A percentile compares a stretch with the other conserved stretches of the same genome.
phyloP scores from a whole-genome alignment of 306 rosid genomes.

The Sindora glabra region DNA sequence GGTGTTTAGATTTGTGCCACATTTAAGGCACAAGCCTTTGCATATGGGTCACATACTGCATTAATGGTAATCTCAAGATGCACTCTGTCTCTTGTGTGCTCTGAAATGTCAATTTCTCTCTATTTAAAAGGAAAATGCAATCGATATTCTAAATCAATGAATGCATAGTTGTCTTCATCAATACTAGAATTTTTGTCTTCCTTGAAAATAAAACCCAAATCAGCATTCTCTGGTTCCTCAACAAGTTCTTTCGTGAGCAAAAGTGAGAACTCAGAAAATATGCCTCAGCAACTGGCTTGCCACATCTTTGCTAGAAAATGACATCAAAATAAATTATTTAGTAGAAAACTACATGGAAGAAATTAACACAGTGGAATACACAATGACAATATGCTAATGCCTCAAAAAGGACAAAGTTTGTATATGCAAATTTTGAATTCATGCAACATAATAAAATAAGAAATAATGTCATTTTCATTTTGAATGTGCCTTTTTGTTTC shows the following conservation, averaged over 20 bases:
- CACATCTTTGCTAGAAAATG: slow-evolving; percentile 52
- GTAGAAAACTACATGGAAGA: neutral
- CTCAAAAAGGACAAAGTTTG: neutral
- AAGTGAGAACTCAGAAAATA: slow-evolving; percentile 72
- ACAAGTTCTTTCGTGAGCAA: slow-evolving; percentile 61
- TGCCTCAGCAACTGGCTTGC: slow-evolving; percentile 53
- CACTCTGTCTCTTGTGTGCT: slow-evolving; percentile 74
- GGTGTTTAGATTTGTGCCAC: slow-evolving; percentile 68
- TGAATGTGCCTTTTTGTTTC: neutral
- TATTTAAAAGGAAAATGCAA: slow-evolving; percentile 59
- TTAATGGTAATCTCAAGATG: slow-evolving; percentile 72
- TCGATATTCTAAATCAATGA: slow-evolving; percentile 60
- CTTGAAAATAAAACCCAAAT: slow-evolving; percentile 52
- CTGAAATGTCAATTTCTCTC: slow-evolving; percentile 80
- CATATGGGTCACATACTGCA: slow-evolving; percentile 62
- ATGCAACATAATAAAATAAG: neutral
- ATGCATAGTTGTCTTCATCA: slow-evolving; percentile 30
- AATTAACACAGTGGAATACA: neutral
- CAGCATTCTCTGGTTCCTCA: slow-evolving; percentile 53
- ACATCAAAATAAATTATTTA: slow-evolving; percentile 12
- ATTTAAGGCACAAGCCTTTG: slow-evolving; percentile 72
- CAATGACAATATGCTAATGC: neutral
- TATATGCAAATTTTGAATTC: neutral
- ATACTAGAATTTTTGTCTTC: slow-evolving; percentile 25
- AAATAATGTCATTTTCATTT: neutral